Evolutionary conservation across 1,284 basidiomycete genomes (phyloP).

Genomic region (Microbotryomycetes sp.): DNA sequence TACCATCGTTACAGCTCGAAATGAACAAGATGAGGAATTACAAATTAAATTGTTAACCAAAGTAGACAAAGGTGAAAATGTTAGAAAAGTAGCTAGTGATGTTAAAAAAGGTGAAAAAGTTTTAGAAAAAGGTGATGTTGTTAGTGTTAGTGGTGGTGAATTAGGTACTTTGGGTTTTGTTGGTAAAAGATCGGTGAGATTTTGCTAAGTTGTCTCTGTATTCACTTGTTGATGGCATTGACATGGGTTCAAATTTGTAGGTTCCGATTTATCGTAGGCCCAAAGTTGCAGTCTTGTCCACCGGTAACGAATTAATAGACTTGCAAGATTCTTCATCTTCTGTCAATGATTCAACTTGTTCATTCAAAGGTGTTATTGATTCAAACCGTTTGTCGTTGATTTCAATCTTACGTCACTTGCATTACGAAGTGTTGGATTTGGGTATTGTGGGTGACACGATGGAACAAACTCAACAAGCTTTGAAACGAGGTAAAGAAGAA

Average conservation of each 20-base stretch:
- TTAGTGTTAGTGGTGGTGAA: slow-evolving; percentile 67
- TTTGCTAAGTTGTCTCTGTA: background rate
- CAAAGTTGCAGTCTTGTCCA: slow-evolving; percentile 69
- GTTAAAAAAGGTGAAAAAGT: slow-evolving; percentile 62
- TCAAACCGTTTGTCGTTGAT: slow-evolving; percentile 73
- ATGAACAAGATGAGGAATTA: slow-evolving; percentile 54
- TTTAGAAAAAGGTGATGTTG: slow-evolving; percentile 55
- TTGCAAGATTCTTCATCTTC: slow-evolving; percentile 45
- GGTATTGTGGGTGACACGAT: slow-evolving; percentile 69
- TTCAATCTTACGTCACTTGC: slow-evolving; percentile 62
- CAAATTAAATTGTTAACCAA: slow-evolving; percentile 61
- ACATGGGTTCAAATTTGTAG: slow-evolving; percentile 40
- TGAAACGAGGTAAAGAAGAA: slow-evolving; percentile 53
- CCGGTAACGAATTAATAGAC: slow-evolving; percentile 74
- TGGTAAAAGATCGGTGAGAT: slow-evolving; percentile 58
- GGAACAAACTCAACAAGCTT: slow-evolving; percentile 54
- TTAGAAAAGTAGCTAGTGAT: slow-evolving; percentile 67
- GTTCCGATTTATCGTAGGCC: slow-evolving; percentile 65
- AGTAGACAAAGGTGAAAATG: slow-evolving; percentile 62
- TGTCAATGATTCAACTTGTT: background rate
- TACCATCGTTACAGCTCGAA: slow-evolving; percentile 56
- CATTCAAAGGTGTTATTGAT: slow-evolving; percentile 59
- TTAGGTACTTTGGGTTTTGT: slow-evolving; percentile 78
- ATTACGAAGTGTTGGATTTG: slow-evolving; percentile 70
- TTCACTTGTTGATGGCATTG: background rate